phyloP scores from a whole-genome alignment of 768 basidiomycete species.

The Amanita rubescens region DNA sequence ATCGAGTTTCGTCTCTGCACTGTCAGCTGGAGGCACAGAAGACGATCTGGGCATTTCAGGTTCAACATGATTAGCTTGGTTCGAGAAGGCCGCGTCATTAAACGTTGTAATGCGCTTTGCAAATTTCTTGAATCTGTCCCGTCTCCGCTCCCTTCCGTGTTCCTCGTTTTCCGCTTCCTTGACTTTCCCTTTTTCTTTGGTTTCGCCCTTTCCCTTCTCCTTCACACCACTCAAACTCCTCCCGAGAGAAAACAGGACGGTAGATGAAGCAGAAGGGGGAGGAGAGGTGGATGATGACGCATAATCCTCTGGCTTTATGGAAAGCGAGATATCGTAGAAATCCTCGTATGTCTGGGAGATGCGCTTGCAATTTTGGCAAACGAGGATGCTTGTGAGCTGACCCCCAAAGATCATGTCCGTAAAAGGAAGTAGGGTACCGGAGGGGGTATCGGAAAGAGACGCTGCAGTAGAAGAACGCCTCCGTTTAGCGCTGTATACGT shows the following conservation, averaged over 20 bases:
- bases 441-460: not conserved
- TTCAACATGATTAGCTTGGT: not conserved
- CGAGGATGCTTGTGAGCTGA: conserved; percentile 80
- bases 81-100: conserved; percentile 8
- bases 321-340: conserved; percentile 89
- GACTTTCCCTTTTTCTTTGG: not conserved
- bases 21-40: conserved; percentile 44
- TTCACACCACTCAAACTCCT: not conserved
- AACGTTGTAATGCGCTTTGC: conserved; percentile 54
- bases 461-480: not conserved
- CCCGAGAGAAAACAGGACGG: not conserved
- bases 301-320: conserved; percentile 80
- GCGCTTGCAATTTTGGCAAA: conserved; percentile 92
- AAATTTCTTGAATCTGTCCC: conserved; percentile 69
- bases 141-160: conserved; percentile 49
- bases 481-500: not conserved
- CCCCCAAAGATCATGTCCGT: conserved; percentile 91
- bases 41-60: conserved; percentile 41
- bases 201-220: not conserved
- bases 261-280: not conserved
- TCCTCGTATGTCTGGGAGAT: conserved; percentile 91
- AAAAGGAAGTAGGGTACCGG: conserved; percentile 21
- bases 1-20: conserved; percentile 21
- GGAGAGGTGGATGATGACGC: conserved; percentile 2
- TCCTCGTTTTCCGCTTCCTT: conserved; percentile 12